phyloP scores from a whole-genome alignment of 1,139 yeast species.

The Sugiyamaella castrensis region DNA sequence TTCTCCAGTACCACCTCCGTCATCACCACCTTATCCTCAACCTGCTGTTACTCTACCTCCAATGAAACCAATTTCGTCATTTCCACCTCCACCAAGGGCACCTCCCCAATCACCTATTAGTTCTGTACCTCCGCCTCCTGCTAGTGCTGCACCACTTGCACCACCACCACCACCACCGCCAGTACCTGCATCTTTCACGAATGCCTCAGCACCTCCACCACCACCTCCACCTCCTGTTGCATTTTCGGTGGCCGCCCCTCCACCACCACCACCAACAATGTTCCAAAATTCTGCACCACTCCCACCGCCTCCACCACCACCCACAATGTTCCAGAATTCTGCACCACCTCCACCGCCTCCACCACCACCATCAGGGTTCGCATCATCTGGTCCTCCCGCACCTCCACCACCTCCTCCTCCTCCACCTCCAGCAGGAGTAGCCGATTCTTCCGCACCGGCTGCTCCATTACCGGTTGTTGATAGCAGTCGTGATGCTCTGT shows the following conservation, averaged over 20 bases:
- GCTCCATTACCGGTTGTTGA: slow-evolving; percentile 45
- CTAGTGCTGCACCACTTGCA: slow-evolving; percentile 28
- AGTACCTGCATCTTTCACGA: slow-evolving; percentile 27
- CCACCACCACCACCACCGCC: slow-evolving; percentile 35
- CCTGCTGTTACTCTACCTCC: neutral
- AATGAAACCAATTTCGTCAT: slow-evolving; percentile 18
- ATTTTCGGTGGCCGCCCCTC: slow-evolving; percentile 30
- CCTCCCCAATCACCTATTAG: slow-evolving; percentile 18
- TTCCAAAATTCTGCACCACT: slow-evolving; percentile 29
- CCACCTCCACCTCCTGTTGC: slow-evolving; percentile 31
- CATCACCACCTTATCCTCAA: neutral
- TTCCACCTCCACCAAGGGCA: slow-evolving; percentile 27
- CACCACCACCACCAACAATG: slow-evolving; percentile 26
- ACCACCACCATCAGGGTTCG: slow-evolving; percentile 38
- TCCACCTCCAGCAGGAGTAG: slow-evolving; percentile 40
- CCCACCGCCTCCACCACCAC: slow-evolving; percentile 31
- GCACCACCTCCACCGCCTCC: slow-evolving; percentile 37
- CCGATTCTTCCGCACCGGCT: slow-evolving; percentile 40
- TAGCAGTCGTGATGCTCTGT: slow-evolving; percentile 71
- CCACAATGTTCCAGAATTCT: slow-evolving; percentile 25
- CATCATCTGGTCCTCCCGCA: slow-evolving; percentile 30
- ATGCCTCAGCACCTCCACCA: slow-evolving; percentile 33
- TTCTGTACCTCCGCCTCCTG: slow-evolving; percentile 31
- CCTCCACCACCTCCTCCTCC: slow-evolving; percentile 39
- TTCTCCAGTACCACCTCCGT: slow-evolving; percentile 35